These are phyloP conservation scores for Cucurbita argyrosperma DNA, from an alignment of 306 rosid species.

Conservation along the genomic window DNA sequence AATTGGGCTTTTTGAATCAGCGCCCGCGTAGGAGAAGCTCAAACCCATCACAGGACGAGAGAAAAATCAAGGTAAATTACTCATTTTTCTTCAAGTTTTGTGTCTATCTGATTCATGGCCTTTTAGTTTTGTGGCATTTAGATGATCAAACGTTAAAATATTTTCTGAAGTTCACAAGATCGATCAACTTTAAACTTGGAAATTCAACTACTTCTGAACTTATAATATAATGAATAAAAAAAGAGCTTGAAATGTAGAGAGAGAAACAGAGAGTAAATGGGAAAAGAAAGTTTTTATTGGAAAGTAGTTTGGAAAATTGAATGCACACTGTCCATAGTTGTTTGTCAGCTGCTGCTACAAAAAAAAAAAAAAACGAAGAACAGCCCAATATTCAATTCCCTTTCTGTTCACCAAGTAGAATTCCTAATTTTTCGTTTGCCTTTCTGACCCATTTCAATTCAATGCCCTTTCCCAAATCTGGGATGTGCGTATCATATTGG, in stretches of 20 bases:
- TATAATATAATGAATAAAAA: too few species aligned
- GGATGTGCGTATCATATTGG: slow-evolving; percentile 5
- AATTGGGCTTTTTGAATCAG: neutral
- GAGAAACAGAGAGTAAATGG: neutral
- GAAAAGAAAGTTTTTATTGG: neutral
- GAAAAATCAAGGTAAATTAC: too few species aligned
- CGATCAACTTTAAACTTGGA: too few species aligned
- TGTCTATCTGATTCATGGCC: too few species aligned
- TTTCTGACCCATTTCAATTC: slow-evolving; percentile 2
- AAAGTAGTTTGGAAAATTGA: slow-evolving; percentile 3
- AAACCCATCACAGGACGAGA: neutral
- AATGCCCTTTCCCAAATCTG: slow-evolving; percentile 3
- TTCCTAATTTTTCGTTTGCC: neutral
- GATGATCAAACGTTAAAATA: too few species aligned
- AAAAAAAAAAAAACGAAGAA: neutral
- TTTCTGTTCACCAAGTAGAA: neutral
- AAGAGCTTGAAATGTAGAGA: neutral
- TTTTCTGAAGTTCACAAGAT: too few species aligned
- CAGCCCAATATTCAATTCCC: neutral
- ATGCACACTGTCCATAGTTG: neutral
- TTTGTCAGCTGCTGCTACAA: neutral
- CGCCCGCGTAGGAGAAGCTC: neutral
- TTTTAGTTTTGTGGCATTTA: too few species aligned
- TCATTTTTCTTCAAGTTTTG: too few species aligned
- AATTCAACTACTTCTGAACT: too few species aligned